Evolutionary conservation across 768 basidiomycete genomes (phyloP).

Genomic region (Serendipita sp.): DNA sequence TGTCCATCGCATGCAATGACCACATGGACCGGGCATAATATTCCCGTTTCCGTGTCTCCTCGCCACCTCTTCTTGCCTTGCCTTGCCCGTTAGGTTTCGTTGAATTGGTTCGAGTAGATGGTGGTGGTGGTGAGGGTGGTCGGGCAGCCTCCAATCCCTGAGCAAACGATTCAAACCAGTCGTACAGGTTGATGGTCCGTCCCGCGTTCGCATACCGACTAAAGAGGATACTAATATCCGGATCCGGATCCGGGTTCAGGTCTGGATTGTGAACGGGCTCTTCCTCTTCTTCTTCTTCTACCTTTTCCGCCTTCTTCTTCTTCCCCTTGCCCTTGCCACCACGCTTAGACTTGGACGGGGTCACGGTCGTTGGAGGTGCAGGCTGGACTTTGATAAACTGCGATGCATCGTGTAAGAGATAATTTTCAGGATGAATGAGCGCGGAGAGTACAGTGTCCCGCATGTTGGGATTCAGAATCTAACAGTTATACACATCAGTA

Average conservation of each 20-base stretch:
- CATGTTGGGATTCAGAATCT: constrained; percentile 3
- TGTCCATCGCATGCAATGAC: constrained; percentile 68
- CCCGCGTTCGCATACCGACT: constrained; percentile 62
- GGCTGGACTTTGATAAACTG: too few relatives aligned
- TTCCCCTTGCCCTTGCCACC: background rate
- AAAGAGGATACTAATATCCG: constrained; percentile 66
- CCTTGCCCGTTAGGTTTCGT: background rate
- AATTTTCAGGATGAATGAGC: background rate
- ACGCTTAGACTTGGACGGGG: background rate
- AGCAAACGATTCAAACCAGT: constrained; percentile 73
- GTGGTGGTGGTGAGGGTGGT: background rate
- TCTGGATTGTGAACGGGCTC: background rate
- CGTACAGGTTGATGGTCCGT: constrained; percentile 71
- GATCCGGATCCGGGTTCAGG: constrained; percentile 13
- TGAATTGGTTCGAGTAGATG: background rate
- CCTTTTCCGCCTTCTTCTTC: background rate
- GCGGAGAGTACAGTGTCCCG: background rate
- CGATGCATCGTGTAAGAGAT: background rate
- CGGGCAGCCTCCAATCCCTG: constrained; percentile 45
- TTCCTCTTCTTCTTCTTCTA: too few relatives aligned
- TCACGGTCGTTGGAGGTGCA: background rate
- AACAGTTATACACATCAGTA: background rate
- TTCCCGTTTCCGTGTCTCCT: constrained; percentile 19
- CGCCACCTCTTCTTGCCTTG: background rate
- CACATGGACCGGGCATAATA: constrained; percentile 67